These are phyloP conservation scores for Prunus yedoensis DNA, from an alignment of 331 rosid genomes.

Conservation along the genomic window DNA sequence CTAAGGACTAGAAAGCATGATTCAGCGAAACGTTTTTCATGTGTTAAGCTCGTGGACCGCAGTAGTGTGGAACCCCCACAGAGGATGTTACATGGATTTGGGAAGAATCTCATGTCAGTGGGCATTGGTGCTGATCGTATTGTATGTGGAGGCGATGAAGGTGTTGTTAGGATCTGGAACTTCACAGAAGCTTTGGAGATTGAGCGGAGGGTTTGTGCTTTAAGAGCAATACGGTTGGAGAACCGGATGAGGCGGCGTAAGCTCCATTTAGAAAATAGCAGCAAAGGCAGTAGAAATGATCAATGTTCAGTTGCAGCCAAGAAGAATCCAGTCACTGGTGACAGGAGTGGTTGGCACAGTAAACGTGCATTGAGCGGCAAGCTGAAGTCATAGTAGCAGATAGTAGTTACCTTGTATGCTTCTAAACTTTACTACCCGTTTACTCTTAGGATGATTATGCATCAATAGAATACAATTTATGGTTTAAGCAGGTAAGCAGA, in stretches of 20 bases:
- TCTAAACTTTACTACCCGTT: constrained; percentile 13
- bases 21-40: constrained; percentile 35
- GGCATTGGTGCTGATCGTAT: constrained; percentile 83
- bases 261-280: constrained; percentile 56
- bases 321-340: constrained; percentile 57
- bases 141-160: constrained; percentile 93
- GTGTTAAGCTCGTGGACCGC: constrained; percentile 30
- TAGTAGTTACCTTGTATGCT: background rate
- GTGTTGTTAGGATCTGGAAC: constrained; percentile 89
- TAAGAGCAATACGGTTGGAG: constrained; percentile 69
- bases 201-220: constrained; percentile 59
- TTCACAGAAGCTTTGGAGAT: constrained; percentile 84
- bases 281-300: constrained; percentile 56
- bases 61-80: constrained; percentile 78
- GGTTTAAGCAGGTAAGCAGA: constrained; percentile 23
- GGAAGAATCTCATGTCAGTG: constrained; percentile 70
- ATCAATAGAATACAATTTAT: constrained; percentile 8
- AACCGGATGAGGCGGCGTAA: constrained; percentile 77
- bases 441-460: constrained; percentile 14
- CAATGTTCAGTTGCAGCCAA: constrained; percentile 84
- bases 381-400: constrained; percentile 59
- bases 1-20: constrained; percentile 43
- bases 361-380: constrained; percentile 67
- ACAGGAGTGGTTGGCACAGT: constrained; percentile 54
- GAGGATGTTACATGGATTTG: constrained; percentile 86